A percentile compares a stretch with the other conserved stretches of the same genome.
phyloP scores from a whole-genome alignment of 2,329 filamentous ascomycete species.

The Monilinia vaccinii-corymbosi region DNA sequence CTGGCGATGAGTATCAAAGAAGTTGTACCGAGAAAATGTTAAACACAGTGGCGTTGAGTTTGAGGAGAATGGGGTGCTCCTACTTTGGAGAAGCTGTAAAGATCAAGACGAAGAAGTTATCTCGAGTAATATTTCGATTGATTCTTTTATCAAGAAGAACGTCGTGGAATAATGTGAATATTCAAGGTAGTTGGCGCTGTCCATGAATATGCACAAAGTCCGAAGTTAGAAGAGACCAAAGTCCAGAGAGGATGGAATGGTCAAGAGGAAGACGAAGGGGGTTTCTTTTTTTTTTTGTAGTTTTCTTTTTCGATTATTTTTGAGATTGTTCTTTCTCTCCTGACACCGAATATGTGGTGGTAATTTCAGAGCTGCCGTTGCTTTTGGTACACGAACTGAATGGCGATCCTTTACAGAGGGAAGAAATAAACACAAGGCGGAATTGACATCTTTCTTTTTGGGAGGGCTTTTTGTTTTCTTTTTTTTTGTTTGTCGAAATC shows the following conservation, averaged over 20 bases:
- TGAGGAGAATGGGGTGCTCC: neutral
- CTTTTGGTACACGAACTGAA: neutral
- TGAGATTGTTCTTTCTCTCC: neutral
- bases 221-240: neutral
- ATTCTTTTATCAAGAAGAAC: neutral
- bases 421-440: neutral
- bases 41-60: neutral
- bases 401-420: neutral
- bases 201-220: neutral
- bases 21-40: neutral
- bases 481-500: neutral
- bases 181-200: neutral
- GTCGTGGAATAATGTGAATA: neutral
- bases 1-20: neutral
- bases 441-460: neutral
- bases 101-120: neutral
- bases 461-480: neutral
- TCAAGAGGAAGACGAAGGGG: neutral
- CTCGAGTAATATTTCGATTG: neutral
- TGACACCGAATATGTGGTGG: neutral
- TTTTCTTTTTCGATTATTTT: neutral
- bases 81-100: neutral
- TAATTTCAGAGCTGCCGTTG: neutral
- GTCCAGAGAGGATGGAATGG: neutral
- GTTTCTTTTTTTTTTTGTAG: neutral